A percentile compares a stretch with the other conserved stretches of the same genome.
Conservation (phyloP, 2,329 filamentous ascomycete species). For the Taxawa tesnikishii region DNA sequence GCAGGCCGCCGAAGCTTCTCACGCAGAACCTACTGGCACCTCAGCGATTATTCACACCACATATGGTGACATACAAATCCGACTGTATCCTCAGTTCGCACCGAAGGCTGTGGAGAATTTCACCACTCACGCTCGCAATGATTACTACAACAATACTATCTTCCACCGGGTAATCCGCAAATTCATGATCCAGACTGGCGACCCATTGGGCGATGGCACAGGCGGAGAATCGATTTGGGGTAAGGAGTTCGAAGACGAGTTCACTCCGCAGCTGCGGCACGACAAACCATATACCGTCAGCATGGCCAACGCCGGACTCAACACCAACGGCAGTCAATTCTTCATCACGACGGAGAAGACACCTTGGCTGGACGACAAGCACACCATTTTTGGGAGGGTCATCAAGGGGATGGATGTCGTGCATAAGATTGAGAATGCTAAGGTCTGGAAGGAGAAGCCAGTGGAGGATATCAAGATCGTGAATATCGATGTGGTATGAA, state of each 20-base stretch:
- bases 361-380: constrained; percentile 90
- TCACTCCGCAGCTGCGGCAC: constrained; percentile 68
- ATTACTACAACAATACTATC: constrained; percentile 95
- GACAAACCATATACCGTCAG: constrained; percentile 94
- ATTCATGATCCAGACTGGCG: constrained; percentile 93
- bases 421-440: constrained; percentile 86
- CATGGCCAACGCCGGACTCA: constrained; percentile 95
- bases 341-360: constrained; percentile 98
- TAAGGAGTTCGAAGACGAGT: constrained; percentile 86
- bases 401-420: constrained; percentile 87
- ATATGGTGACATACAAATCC: constrained; percentile 85
- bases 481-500: constrained; percentile 46
- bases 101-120: constrained; percentile 97
- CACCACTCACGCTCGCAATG: constrained; percentile 74
- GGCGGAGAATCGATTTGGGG: constrained; percentile 90
- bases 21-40: constrained; percentile 60
- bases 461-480: constrained; percentile 97
- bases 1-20: constrained; percentile 38
- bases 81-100: constrained; percentile 83
- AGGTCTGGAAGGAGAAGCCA: constrained; percentile 82
- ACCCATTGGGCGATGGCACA: constrained; percentile 78
- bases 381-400: constrained; percentile 89
- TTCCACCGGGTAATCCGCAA: constrained; percentile 96
- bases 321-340: constrained; percentile 93
- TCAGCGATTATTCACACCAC: constrained; percentile 83